Base-by-base conservation (phyloP, 345 rosid genomes). In the Sonneratia alba region DNA sequence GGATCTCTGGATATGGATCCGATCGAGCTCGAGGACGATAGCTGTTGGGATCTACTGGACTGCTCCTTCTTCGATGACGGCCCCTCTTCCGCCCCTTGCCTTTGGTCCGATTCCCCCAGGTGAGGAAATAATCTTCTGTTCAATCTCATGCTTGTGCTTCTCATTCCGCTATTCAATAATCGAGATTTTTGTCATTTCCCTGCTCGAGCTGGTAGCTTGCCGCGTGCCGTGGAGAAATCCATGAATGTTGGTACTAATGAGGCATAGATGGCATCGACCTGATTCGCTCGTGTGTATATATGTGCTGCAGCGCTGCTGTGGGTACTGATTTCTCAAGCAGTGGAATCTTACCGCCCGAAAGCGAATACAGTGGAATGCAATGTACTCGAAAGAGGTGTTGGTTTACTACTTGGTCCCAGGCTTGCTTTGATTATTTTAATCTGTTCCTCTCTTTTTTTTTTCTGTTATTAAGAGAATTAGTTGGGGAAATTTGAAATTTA, bases 361-460 rank as follows among this genome's bases (percentile, higher is more conserved):
- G 74, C 2, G 85, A 79, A 36, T 67, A 57, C 65, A 21, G 67
- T 2, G 85, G 84, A 43, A 78, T 66, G 7, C 84, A 83, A 53
- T 77, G 71, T 56, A 19, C 82, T 2, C 73, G 85, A 27, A 88
- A 88, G 80, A 86, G 88, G 91, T 87, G 69, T 16, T 47, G 48
- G 4, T 4, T 70, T 9, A 47, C 9, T 47, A 8, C 51, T 47
- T 13, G 51, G 51, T 61, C 21, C 15, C 14, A 10, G 0, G 40
- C 6, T 72, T 9, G 19, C 27, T 16, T 27, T 32, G 36, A 15
- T 4, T 8, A 21, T 21, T 34, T 1, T 57, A 61, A 32, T 53
- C 22, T 18, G 4, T 53, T 3, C 16, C 22, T 19, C 21, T 53
- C n/a, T 18, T 9, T 57, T 57, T 57, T 34, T 27, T 61, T 32